Conservation (phyloP, 2,329 filamentous ascomycete species). For the Ophiostoma australiae region DNA sequence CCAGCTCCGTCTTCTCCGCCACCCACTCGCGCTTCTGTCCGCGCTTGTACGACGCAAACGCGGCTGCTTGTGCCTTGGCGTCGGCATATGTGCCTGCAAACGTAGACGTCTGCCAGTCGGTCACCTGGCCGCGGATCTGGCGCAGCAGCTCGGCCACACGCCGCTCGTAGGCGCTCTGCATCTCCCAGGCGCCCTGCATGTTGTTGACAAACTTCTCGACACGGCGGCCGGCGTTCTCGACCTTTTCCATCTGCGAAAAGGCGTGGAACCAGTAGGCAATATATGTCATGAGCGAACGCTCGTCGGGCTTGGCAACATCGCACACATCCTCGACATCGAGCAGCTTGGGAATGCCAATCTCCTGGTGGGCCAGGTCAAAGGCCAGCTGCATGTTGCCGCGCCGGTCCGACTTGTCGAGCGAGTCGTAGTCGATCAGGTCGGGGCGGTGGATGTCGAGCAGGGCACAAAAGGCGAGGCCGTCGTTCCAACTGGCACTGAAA, state of each 20-base stretch:
- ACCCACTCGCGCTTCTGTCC: slow-evolving; percentile 93
- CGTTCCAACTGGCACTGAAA: slow-evolving; percentile 95
- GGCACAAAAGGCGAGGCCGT: slow-evolving; percentile 93
- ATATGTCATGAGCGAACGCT: slow-evolving; percentile 97
- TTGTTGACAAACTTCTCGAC: slow-evolving; percentile 98
- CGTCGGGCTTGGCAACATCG: slow-evolving; percentile 92
- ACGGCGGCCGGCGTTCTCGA: slow-evolving; percentile 91
- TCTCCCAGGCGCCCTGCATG: slow-evolving; percentile 99
- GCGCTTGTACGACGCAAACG: slow-evolving; percentile 86
- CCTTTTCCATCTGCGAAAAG: slow-evolving; percentile 97
- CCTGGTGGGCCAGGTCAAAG: slow-evolving; percentile 91
- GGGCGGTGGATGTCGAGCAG: slow-evolving; percentile 94
- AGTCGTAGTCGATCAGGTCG: slow-evolving; percentile 94
- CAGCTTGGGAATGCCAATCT: slow-evolving; percentile 93
- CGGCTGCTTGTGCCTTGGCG: slow-evolving; percentile 76
- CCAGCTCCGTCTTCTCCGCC: slow-evolving; percentile 92
- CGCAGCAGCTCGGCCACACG: slow-evolving; percentile 79
- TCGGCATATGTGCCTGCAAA: slow-evolving; percentile 92
- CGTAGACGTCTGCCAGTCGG: slow-evolving; percentile 69
- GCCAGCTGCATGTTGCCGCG: slow-evolving; percentile 96
- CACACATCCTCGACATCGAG: slow-evolving; percentile 97
- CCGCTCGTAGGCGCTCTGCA: slow-evolving; percentile 94
- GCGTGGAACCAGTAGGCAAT: slow-evolving; percentile 99
- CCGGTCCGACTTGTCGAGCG: slow-evolving; percentile 89
- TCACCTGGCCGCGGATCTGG: slow-evolving; percentile 66